Conservation (phyloP, 441 rosid species). For the Erodium trifolium region DNA sequence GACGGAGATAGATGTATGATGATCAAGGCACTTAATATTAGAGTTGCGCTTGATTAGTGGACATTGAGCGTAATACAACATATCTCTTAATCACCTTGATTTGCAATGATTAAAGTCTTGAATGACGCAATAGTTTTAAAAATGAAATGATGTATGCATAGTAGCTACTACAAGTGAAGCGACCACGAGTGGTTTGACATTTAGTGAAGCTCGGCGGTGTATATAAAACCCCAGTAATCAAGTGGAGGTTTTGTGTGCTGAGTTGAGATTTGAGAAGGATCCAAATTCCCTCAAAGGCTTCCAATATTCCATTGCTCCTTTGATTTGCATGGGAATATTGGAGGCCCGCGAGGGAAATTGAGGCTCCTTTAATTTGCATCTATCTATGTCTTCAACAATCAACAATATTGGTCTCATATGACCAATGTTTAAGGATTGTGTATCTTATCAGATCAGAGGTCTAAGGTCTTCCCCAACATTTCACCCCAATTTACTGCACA, state of each 20-base stretch:
- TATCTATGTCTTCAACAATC: too few species aligned
- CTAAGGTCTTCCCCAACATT: too few species aligned
- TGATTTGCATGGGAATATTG: neutral
- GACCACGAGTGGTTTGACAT: too few species aligned
- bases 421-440: too few species aligned
- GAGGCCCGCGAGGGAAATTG: neutral
- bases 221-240: too few species aligned
- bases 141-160: neutral
- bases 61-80: neutral
- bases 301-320: neutral
- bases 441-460: too few species aligned
- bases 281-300: constrained; percentile 1
- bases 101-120: neutral
- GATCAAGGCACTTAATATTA: neutral
- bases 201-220: too few species aligned
- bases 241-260: neutral
- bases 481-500: too few species aligned
- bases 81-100: neutral
- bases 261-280: neutral
- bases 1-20: neutral
- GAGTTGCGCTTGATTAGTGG: neutral
- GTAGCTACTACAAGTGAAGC: too few species aligned
- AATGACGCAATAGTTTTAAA: neutral
- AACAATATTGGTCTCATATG: too few species aligned
- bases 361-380: neutral